Percentiles rank a stretch among this genome's conserved stretches.
Evolutionary conservation across 225 moss, liverwort and hornwort genomes (phyloP).

Genomic region (Takakia lepidozioides): DNA sequence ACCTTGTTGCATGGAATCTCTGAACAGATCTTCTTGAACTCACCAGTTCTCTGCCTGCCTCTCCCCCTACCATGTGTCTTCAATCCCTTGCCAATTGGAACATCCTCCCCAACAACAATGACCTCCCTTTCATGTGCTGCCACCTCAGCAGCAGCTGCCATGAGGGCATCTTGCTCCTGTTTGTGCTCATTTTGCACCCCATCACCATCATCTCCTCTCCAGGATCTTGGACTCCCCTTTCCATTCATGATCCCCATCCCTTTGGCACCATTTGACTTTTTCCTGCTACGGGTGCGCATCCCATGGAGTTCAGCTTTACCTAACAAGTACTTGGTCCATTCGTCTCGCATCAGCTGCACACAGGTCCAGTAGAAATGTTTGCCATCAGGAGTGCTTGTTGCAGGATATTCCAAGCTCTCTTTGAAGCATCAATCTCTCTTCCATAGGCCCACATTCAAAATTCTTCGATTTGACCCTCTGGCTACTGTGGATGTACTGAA

Average conservation of each 20-base stretch:
- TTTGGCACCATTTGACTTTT: conserved; percentile 31
- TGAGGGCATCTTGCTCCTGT: conserved; percentile 75
- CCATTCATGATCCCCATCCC: conserved; percentile 55
- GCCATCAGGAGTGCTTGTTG: too few species aligned
- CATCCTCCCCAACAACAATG: conserved; percentile 43
- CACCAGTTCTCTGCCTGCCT: conserved; percentile 27
- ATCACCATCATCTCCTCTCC: conserved; percentile 34
- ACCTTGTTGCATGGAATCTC: too few species aligned
- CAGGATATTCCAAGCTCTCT: too few species aligned
- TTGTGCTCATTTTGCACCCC: conserved; percentile 36
- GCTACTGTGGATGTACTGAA: too few species aligned
- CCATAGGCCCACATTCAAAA: too few species aligned
- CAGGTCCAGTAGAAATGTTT: too few species aligned
- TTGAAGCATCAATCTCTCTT: too few species aligned
- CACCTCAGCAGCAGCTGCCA: conserved; percentile 74
- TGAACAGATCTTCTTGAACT: too few species aligned
- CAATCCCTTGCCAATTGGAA: conserved; percentile 19
- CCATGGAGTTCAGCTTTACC: conserved; percentile 87
- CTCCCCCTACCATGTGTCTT: conserved; percentile 45
- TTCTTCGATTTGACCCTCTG: too few species aligned
- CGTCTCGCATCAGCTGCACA: conserved; percentile 92
- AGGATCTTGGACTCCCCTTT: conserved; percentile 20
- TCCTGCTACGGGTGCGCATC: conserved; percentile 80
- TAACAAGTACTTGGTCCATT: conserved; percentile 85
- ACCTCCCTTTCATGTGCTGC: conserved; percentile 54